phyloP scores from a whole-genome alignment of 345 rosid species.

The Salix dunnii region DNA sequence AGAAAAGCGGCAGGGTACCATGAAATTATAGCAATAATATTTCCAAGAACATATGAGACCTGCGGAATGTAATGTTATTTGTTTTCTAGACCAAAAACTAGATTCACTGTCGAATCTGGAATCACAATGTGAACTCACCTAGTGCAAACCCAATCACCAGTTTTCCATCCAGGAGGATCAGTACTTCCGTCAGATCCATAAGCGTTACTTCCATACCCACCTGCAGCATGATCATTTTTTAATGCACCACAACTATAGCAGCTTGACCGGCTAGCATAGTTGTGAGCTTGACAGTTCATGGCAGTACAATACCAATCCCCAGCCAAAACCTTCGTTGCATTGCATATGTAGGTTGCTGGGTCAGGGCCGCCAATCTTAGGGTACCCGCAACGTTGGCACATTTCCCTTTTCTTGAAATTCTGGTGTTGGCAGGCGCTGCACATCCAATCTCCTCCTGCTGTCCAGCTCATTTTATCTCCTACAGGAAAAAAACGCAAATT shows the following conservation, averaged over 20 bases:
- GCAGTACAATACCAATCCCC: conserved; percentile 80
- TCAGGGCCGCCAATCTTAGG: conserved; percentile 78
- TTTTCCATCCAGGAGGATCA: conserved; percentile 67
- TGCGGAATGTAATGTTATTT: background rate
- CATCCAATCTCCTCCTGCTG: conserved; percentile 78
- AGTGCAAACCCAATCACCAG: conserved; percentile 81
- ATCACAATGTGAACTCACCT: conserved; percentile 34
- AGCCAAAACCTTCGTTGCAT: conserved; percentile 55
- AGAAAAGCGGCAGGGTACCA: background rate
- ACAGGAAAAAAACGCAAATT: too few species aligned
- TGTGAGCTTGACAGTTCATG: conserved; percentile 66
- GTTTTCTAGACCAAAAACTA: background rate
- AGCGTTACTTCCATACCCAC: conserved; percentile 1
- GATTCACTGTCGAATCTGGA: background rate
- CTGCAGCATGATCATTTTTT: conserved; percentile 35
- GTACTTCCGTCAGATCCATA: conserved; percentile 11
- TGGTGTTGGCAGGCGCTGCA: conserved; percentile 71
- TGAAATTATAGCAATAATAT: background rate
- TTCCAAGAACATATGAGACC: background rate
- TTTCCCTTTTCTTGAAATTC: conserved; percentile 74
- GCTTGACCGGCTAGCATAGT: conserved; percentile 66
- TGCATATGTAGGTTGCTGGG: conserved; percentile 48
- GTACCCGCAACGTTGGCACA: conserved; percentile 67
- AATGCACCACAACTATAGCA: conserved; percentile 66
- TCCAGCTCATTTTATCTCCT: conserved; percentile 55